phyloP scores from a whole-genome alignment of 164 flowering plant species.

The Stephania japonica region DNA sequence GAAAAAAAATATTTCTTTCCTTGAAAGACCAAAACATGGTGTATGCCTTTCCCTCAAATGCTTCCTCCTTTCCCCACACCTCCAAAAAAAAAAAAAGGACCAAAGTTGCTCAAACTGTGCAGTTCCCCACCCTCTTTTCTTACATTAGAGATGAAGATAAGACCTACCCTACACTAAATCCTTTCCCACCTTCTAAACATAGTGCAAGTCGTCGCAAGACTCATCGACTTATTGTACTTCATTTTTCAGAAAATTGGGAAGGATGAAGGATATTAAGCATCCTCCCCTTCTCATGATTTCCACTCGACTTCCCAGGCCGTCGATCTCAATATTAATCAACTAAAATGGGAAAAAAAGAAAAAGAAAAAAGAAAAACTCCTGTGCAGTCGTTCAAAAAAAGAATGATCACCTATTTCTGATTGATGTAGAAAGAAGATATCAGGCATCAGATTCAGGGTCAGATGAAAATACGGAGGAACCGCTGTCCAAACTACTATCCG shows the following conservation, averaged over 20 bases:
- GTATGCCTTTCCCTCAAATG: background rate
- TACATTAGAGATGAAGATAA: conserved; percentile 24
- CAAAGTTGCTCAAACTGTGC: conserved; percentile 25
- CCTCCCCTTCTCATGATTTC: conserved; percentile 13
- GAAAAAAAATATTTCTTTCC: background rate
- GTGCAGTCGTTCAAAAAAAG: conserved; percentile 23
- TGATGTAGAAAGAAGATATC: conserved; percentile 14
- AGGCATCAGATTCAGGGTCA: conserved; percentile 38
- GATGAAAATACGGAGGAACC: conserved; percentile 34
- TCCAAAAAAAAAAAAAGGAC: conserved; percentile 11
- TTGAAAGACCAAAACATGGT: background rate
- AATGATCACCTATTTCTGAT: background rate
- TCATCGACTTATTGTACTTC: conserved; percentile 35
- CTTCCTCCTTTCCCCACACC: background rate
- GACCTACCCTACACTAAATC: conserved; percentile 15
- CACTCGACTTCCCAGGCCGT: conserved; percentile 11
- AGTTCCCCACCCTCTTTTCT: conserved; percentile 14
- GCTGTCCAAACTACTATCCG: conserved; percentile 14
- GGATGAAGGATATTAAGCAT: conserved; percentile 6
- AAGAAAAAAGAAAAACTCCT: conserved; percentile 12
- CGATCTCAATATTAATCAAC: conserved; percentile 18
- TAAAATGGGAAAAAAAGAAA: background rate
- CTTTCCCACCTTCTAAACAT: conserved; percentile 5
- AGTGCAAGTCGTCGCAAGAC: conserved; percentile 9
- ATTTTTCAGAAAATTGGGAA: conserved; percentile 31